A percentile compares a stretch with the other conserved stretches of the same genome.
These are phyloP conservation scores for Sporothrix protearum DNA, from an alignment of 2,329 filamentous ascomycete species.

Conservation along the genomic window DNA sequence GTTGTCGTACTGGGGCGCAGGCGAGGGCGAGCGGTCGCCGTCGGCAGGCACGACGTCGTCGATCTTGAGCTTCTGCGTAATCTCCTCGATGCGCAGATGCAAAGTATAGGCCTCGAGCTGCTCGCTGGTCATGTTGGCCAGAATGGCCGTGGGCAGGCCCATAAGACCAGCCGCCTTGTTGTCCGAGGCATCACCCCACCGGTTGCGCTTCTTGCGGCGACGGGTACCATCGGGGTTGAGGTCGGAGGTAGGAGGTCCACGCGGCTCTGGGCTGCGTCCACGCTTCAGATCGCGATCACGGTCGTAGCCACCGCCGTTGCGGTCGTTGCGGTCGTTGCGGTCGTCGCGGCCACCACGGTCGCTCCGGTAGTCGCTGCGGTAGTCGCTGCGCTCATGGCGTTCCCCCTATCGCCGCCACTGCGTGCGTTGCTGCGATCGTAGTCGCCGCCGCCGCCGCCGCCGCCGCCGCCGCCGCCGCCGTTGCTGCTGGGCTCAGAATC, in stretches of 20 bases:
- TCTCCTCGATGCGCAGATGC: conserved; percentile 96
- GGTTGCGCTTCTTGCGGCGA: conserved; percentile 86
- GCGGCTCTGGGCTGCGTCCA: conserved; percentile 84
- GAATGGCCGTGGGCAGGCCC: conserved; percentile 93
- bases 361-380: conserved; percentile 9
- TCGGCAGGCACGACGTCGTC: conserved; percentile 98
- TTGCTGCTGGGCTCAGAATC: conserved; percentile 37
- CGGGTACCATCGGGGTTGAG: background rate
- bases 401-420: conserved; percentile 15
- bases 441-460: conserved; percentile 28
- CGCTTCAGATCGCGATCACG: conserved; percentile 64
- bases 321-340: conserved; percentile 27
- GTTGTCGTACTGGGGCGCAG: conserved; percentile 96
- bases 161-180: conserved; percentile 98
- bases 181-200: conserved; percentile 95
- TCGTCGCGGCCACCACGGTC: conserved; percentile 2
- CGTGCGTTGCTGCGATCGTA: conserved; percentile 37
- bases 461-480: conserved; percentile 31
- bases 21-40: conserved; percentile 91
- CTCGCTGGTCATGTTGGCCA: conserved; percentile 96
- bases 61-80: conserved; percentile 97
- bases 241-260: conserved; percentile 41
- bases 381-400: background rate
- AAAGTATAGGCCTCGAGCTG: conserved; percentile 96
- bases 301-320: conserved; percentile 28